Evolutionary conservation across 768 basidiomycete species (phyloP).

Genomic region (Tricholoma matsutake): DNA sequence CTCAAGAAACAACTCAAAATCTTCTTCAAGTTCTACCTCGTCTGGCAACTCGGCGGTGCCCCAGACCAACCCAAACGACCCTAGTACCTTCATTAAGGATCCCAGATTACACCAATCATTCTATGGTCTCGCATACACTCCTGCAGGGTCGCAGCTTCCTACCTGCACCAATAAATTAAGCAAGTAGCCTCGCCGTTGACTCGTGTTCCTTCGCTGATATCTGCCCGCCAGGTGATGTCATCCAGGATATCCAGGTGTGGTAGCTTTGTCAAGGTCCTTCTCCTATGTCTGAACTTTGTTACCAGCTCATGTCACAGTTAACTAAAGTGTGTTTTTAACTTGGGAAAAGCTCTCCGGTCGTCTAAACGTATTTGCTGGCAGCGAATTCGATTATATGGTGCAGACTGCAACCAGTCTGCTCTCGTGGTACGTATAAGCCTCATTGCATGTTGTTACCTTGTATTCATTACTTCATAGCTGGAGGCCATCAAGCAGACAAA

Average conservation of each 20-base stretch:
- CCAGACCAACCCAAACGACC: slow-evolving; percentile 54
- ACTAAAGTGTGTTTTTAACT: slow-evolving; percentile 49
- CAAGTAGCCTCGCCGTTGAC: slow-evolving; percentile 20
- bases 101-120: slow-evolving; percentile 66
- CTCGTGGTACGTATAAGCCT: slow-evolving; percentile 50
- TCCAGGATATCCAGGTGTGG: slow-evolving; percentile 68
- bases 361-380: slow-evolving; percentile 13
- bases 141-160: slow-evolving; percentile 67
- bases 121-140: slow-evolving; percentile 88
- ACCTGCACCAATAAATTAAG: slow-evolving; percentile 56
- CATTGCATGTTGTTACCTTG: background rate
- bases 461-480: slow-evolving; percentile 37
- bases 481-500: slow-evolving; percentile 91
- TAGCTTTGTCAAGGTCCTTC: background rate
- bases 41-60: slow-evolving; percentile 8
- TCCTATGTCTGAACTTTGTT: slow-evolving; percentile 3
- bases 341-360: slow-evolving; percentile 6
- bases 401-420: slow-evolving; percentile 82
- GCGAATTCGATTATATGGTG: slow-evolving; percentile 82
- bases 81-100: slow-evolving; percentile 75
- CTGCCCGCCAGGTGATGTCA: slow-evolving; percentile 44
- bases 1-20: slow-evolving; percentile 32
- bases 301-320: slow-evolving; percentile 78
- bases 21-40: slow-evolving; percentile 13
- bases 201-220: background rate